These are phyloP conservation scores for Fusarium liriodendri DNA, from an alignment of 2,329 filamentous ascomycete genomes.

Conservation along the genomic window DNA sequence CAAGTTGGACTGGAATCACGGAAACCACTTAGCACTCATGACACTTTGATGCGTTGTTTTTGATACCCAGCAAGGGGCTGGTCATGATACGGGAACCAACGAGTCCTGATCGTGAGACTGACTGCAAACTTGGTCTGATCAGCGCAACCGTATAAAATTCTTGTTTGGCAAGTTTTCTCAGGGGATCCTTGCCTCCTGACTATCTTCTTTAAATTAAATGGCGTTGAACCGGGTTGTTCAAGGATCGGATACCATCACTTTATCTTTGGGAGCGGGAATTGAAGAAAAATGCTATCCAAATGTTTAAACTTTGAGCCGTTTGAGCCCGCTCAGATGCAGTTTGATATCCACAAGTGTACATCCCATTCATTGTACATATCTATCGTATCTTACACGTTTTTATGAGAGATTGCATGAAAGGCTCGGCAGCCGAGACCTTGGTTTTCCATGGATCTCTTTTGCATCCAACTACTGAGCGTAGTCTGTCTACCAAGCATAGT, in stretches of 20 bases:
- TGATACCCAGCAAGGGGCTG: conserved; percentile 7
- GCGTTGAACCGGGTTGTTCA: conserved; percentile 10
- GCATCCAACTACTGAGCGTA: neutral
- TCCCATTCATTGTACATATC: conserved; percentile 51
- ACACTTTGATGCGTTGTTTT: conserved; percentile 3
- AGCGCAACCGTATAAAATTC: neutral
- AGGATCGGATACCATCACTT: conserved; percentile 15
- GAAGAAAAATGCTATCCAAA: neutral
- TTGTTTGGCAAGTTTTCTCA: neutral
- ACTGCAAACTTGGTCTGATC: neutral
- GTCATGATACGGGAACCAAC: conserved; percentile 2
- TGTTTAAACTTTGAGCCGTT: neutral
- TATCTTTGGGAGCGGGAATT: neutral
- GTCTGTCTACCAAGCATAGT: conserved; percentile 83
- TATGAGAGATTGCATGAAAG: conserved; percentile 36
- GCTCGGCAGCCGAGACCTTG: neutral
- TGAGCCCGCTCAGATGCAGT: neutral
- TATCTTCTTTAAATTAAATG: conserved; percentile 3
- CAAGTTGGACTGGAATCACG: conserved; percentile 13
- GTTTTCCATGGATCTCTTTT: conserved; percentile 5
- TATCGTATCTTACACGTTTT: conserved; percentile 51
- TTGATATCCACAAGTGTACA: conserved; percentile 38
- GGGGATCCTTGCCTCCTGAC: neutral
- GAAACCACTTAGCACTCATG: conserved; percentile 7
- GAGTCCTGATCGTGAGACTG: neutral